Conservation (phyloP, 306 rosid genomes). For the Prunus campanulata region DNA sequence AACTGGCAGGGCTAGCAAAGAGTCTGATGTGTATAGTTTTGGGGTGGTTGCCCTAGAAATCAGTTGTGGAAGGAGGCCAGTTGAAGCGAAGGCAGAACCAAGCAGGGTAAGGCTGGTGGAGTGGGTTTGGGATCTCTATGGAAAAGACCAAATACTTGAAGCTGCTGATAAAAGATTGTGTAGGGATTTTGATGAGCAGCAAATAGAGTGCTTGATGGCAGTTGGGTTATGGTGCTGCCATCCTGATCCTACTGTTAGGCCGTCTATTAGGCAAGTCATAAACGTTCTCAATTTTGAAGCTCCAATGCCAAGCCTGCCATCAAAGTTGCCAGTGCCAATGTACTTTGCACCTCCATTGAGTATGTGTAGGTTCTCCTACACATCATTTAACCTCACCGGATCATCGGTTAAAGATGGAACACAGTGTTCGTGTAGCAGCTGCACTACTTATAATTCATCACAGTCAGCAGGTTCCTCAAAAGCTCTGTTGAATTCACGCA, state of each 20-base stretch:
- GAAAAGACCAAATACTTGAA: slow-evolving; percentile 47
- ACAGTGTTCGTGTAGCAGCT: slow-evolving; percentile 32
- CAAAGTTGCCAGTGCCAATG: slow-evolving; percentile 56
- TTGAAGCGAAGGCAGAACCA: slow-evolving; percentile 43
- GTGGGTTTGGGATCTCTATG: slow-evolving; percentile 74
- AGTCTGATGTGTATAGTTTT: slow-evolving; percentile 69
- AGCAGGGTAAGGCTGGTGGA: slow-evolving; percentile 53
- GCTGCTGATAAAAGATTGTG: slow-evolving; percentile 42
- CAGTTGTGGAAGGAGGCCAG: slow-evolving; percentile 66
- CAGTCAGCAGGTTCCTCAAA: slow-evolving; percentile 46
- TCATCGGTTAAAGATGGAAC: slow-evolving; percentile 34
- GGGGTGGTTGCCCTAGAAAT: slow-evolving; percentile 76
- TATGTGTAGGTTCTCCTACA: slow-evolving; percentile 39
- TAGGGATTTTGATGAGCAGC: slow-evolving; percentile 40
- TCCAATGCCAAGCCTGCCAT: slow-evolving; percentile 56
- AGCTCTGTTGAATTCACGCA: slow-evolving; percentile 32
- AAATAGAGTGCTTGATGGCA: slow-evolving; percentile 46
- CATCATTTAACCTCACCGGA: slow-evolving; percentile 30
- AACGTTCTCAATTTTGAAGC: slow-evolving; percentile 47
- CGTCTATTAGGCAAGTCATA: slow-evolving; percentile 64
- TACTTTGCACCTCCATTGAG: slow-evolving; percentile 60
- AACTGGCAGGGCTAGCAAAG: slow-evolving; percentile 70
- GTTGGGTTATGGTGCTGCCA: slow-evolving; percentile 82
- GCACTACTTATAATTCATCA: slow-evolving; percentile 40
- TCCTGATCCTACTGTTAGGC: slow-evolving; percentile 54